Evolutionary conservation across 2,329 filamentous ascomycete species (phyloP).

Genomic region (Trichophyton simii): DNA sequence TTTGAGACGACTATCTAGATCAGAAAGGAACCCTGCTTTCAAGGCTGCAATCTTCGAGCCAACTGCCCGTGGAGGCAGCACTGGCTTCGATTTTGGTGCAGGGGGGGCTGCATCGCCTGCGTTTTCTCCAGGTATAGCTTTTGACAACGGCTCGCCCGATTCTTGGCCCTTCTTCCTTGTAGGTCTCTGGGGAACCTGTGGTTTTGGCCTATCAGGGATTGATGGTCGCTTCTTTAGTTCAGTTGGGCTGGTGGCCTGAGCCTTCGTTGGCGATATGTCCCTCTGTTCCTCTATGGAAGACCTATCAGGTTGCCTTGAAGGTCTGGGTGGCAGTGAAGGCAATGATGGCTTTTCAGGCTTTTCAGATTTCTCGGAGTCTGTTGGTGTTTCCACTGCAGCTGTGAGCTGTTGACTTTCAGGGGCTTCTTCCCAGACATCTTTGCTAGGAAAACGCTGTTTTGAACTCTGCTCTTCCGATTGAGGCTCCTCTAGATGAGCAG

Average conservation of each 20-base stretch:
- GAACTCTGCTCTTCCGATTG: conserved; percentile 25
- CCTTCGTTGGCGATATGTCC: conserved; percentile 36
- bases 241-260: conserved; percentile 29
- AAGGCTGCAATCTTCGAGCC: conserved; percentile 83
- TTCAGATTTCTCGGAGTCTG: conserved; percentile 14
- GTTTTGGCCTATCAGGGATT: conserved; percentile 50
- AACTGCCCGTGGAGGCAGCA: conserved; percentile 62
- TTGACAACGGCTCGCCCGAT: conserved; percentile 24
- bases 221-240: conserved; percentile 41
- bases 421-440: conserved; percentile 88
- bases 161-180: conserved; percentile 37
- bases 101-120: conserved; percentile 25
- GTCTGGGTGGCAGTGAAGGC: conserved; percentile 22
- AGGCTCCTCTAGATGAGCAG: conserved; percentile 15
- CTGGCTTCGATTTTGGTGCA: conserved; percentile 62
- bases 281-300: conserved; percentile 20
- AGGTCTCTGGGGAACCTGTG: conserved; percentile 53
- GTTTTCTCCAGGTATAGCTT: conserved; percentile 27
- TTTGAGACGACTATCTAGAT: conserved; percentile 79
- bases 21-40: conserved; percentile 83
- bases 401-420: conserved; percentile 72
- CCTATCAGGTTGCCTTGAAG: conserved; percentile 23
- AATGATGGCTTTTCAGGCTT: conserved; percentile 21
- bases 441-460: conserved; percentile 71
- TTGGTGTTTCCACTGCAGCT: conserved; percentile 53